phyloP scores from a whole-genome alignment of 495 filamentous ascomycete genomes.

The Elaphomyces granulatus region DNA sequence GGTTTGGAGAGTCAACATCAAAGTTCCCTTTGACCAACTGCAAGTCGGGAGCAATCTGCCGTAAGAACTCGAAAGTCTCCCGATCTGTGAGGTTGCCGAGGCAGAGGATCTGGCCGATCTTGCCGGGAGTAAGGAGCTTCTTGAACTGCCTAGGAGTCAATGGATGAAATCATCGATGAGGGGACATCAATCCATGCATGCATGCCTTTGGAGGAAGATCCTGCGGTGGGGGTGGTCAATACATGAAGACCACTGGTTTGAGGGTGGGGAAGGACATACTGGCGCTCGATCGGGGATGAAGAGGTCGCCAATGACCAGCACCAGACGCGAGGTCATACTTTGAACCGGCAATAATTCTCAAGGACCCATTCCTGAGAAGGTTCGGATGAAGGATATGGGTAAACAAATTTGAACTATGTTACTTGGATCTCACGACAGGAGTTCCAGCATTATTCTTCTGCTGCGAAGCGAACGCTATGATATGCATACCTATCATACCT shows the following conservation, averaged over 20 bases:
- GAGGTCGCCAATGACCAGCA: slow-evolving; percentile 89
- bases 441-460: too few relatives aligned
- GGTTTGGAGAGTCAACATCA: slow-evolving; percentile 81
- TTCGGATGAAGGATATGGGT: too few relatives aligned
- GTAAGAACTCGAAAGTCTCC: slow-evolving; percentile 88
- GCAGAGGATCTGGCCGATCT: slow-evolving; percentile 95
- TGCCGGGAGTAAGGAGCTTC: slow-evolving; percentile 93
- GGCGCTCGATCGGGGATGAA: slow-evolving; percentile 94
- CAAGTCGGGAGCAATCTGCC: slow-evolving; percentile 78
- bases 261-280: slow-evolving; percentile 30
- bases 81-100: slow-evolving; percentile 94
- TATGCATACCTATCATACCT: too few relatives aligned
- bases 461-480: too few relatives aligned
- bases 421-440: too few relatives aligned
- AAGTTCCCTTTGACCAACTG: slow-evolving; percentile 91
- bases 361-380: slow-evolving; percentile 16
- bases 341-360: slow-evolving; percentile 13
- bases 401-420: too few relatives aligned
- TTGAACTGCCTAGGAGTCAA: slow-evolving; percentile 55
- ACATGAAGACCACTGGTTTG: slow-evolving; percentile 1
- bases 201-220: slow-evolving; percentile 84
- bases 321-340: slow-evolving; percentile 65
- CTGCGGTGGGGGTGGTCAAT: slow-evolving; percentile 20
- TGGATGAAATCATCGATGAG: slow-evolving; percentile 3
- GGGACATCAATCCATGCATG: slow-evolving; percentile 2